Conservation (phyloP, 495 filamentous ascomycete genomes). For the Hyphodiscus hymeniophilus region DNA sequence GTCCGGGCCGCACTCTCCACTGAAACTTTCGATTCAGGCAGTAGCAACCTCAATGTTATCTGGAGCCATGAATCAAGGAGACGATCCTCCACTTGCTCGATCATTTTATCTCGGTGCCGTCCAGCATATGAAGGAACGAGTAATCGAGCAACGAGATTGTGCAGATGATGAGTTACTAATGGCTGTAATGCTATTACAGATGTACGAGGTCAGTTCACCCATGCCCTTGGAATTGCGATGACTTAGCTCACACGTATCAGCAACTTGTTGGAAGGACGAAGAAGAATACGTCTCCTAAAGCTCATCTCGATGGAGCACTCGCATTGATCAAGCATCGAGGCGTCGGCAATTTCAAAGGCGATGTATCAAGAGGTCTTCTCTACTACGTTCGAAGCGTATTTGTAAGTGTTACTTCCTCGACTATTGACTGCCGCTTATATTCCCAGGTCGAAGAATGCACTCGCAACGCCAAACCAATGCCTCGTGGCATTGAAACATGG, state of each 20-base stretch:
- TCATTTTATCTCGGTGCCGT: conserved; percentile 1
- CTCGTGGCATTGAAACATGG: not conserved
- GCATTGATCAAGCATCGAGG: conserved; percentile 8
- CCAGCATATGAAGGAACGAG: not conserved
- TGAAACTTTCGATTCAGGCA: conserved; percentile 3
- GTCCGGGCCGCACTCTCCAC: not conserved
- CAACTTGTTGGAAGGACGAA: not conserved
- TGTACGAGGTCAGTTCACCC: conserved; percentile 7
- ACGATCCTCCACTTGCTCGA: conserved; percentile 1
- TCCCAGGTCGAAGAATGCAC: not conserved
- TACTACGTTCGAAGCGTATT: conserved; percentile 3
- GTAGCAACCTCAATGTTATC: conserved; percentile 3
- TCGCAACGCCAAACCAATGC: not conserved
- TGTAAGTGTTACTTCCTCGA: conserved; percentile 1
- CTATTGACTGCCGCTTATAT: not conserved
- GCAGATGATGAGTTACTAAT: conserved; percentile 5
- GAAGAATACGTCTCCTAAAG: not conserved
- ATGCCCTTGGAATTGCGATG: not conserved
- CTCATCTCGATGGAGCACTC: conserved; percentile 7
- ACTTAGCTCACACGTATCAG: not conserved
- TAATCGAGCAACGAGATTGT: not conserved
- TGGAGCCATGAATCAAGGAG: not conserved
- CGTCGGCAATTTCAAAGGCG: not conserved
- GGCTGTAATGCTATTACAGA: conserved; percentile 5
- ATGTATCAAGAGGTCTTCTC: not conserved